phyloP scores from a whole-genome alignment of 2,329 filamentous ascomycete species.

The Pyricularia sp. region DNA sequence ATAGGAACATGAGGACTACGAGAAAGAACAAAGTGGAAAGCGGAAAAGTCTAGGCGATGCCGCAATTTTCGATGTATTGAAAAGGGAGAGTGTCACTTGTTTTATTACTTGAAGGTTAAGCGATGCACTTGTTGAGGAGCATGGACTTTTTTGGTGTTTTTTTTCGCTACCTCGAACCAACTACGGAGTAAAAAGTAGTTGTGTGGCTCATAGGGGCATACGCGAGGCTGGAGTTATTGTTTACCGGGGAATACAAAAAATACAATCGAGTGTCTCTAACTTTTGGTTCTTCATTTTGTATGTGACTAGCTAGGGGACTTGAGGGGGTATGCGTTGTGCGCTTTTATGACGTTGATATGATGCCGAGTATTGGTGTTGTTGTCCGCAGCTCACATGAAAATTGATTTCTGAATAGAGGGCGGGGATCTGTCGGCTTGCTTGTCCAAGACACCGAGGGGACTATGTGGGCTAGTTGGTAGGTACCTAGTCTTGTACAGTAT shows the following conservation, averaged over 20 bases:
- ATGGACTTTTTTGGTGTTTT: not conserved
- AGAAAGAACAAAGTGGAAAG: not conserved
- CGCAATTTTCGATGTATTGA: not conserved
- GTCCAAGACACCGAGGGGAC: no score
- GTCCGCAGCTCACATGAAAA: no score
- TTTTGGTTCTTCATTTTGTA: not conserved
- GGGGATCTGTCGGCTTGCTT: no score
- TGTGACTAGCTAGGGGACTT: not conserved
- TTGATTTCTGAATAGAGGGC: no score
- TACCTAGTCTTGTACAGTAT: not conserved
- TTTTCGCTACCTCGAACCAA: not conserved
- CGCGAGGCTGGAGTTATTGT: not conserved
- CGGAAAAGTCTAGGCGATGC: not conserved
- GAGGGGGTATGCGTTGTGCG: not conserved
- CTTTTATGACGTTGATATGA: not conserved
- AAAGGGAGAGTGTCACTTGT: not conserved
- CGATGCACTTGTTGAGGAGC: not conserved
- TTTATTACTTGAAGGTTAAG: not conserved
- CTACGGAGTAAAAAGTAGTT: not conserved
- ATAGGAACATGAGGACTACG: not conserved
- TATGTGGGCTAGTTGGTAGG: no score
- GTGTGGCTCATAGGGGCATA: not conserved
- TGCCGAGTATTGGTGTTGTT: not conserved
- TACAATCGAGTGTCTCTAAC: not conserved
- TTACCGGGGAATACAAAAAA: not conserved